Conservation (phyloP, 495 filamentous ascomycete species). For the Baudoinia panamericana region DNA sequence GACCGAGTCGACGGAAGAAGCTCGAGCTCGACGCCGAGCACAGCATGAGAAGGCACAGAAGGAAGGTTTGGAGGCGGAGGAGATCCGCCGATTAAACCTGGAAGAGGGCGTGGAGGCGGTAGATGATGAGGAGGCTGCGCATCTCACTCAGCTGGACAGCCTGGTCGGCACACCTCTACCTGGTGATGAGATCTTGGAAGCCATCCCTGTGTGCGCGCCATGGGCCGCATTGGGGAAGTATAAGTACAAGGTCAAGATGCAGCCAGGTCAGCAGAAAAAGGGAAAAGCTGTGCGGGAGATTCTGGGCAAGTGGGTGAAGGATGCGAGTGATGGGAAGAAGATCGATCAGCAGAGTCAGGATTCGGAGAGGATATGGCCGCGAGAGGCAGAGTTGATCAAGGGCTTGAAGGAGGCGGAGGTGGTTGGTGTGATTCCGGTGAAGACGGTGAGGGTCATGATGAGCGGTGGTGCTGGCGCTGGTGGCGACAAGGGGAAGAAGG, state of each 20-base stretch:
- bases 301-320: slow-evolving; percentile 53
- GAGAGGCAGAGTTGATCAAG: slow-evolving; percentile 71
- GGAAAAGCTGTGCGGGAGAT: slow-evolving; percentile 91
- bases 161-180: slow-evolving; percentile 64
- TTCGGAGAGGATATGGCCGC: slow-evolving; percentile 62
- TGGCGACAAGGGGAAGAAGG: slow-evolving; percentile 34
- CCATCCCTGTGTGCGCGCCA: slow-evolving; percentile 80
- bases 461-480: slow-evolving; percentile 31
- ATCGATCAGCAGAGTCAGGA: slow-evolving; percentile 47
- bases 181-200: slow-evolving; percentile 80
- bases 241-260: slow-evolving; percentile 86
- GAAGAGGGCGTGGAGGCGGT: slow-evolving; percentile 33
- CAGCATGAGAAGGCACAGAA: slow-evolving; percentile 63
- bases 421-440: slow-evolving; percentile 65
- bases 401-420: slow-evolving; percentile 71
- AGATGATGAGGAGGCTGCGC: slow-evolving; percentile 40
- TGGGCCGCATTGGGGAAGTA: slow-evolving; percentile 65
- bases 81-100: slow-evolving; percentile 36
- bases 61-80: slow-evolving; percentile 49
- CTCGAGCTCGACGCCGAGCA: slow-evolving; percentile 53
- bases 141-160: slow-evolving; percentile 51
- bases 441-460: slow-evolving; percentile 69
- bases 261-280: slow-evolving; percentile 82
- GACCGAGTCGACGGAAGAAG: slow-evolving; percentile 43
- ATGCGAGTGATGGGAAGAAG: slow-evolving; percentile 36